phyloP scores from a whole-genome alignment of 1,139 yeast species.

The Kodamaea derodonti region DNA sequence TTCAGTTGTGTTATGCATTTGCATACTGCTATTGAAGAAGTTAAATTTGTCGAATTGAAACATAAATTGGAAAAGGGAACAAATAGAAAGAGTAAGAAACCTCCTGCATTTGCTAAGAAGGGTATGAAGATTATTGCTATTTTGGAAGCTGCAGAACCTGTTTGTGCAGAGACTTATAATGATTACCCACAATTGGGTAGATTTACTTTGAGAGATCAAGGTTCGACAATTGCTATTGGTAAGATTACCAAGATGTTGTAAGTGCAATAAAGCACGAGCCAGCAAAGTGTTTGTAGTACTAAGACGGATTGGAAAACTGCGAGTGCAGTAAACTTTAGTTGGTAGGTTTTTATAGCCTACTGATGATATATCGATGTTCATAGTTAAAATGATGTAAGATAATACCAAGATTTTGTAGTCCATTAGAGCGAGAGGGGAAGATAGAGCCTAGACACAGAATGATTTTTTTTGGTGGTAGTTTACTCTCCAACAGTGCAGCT shows the following conservation, averaged over 20 bases:
- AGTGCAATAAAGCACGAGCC: too few relatives aligned
- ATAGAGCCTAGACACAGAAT: too few relatives aligned
- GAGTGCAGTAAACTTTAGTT: too few relatives aligned
- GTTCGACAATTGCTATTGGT: conserved; percentile 97
- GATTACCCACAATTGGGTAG: conserved; percentile 97
- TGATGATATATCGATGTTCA: too few relatives aligned
- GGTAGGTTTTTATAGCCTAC: too few relatives aligned
- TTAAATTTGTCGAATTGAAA: conserved; percentile 71
- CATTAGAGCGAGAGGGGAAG: too few relatives aligned
- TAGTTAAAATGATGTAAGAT: too few relatives aligned
- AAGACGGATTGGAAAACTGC: too few relatives aligned
- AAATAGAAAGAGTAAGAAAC: conserved; percentile 90
- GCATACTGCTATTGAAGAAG: conserved; percentile 98
- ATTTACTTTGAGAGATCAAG: conserved; percentile 97
- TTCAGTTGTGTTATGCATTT: conserved; percentile 98
- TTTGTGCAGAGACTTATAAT: conserved; percentile 88
- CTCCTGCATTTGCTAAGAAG: conserved; percentile 97
- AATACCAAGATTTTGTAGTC: too few relatives aligned
- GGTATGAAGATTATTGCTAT: conserved; percentile 98
- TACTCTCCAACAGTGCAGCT: too few relatives aligned
- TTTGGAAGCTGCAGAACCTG: conserved; percentile 77
- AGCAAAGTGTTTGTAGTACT: too few relatives aligned
- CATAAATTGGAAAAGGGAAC: conserved; percentile 97
- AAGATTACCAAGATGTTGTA: conserved; percentile 74
- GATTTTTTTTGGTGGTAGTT: too few relatives aligned